Conservation (phyloP, 225 moss, liverwort and hornwort species). For the Ulota crispa region DNA sequence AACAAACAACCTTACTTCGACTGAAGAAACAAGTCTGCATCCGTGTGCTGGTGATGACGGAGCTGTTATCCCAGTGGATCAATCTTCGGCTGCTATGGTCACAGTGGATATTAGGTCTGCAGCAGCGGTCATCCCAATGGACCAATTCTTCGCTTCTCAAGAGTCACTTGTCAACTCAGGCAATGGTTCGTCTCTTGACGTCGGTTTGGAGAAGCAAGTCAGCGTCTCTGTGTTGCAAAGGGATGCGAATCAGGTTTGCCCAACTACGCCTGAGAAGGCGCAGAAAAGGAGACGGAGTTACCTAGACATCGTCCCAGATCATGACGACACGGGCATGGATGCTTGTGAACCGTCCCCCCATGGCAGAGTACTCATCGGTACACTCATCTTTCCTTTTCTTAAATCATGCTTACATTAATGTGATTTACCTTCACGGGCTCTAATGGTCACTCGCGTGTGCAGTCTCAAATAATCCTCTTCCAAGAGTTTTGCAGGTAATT, state of each 20-base stretch:
- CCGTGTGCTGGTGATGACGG: not conserved
- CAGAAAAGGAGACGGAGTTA: slow-evolving; percentile 46
- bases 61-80: not conserved
- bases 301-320: slow-evolving; percentile 10
- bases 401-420: not conserved
- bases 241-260: slow-evolving; percentile 35
- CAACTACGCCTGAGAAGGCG: slow-evolving; percentile 42
- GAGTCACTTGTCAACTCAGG: slow-evolving; percentile 20
- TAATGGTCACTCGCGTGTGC: not conserved
- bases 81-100: slow-evolving; percentile 3
- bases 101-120: slow-evolving; percentile 2
- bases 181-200: slow-evolving; percentile 17
- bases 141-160: slow-evolving; percentile 25
- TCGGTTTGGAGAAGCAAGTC: slow-evolving; percentile 17
- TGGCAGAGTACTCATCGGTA: not conserved
- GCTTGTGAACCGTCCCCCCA: not conserved
- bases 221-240: slow-evolving; percentile 5
- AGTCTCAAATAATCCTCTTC: not conserved
- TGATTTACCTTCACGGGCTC: not conserved
- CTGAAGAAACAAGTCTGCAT: not conserved
- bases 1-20: not conserved
- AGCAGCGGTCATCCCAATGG: not conserved
- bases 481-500: not conserved
- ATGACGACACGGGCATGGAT: not conserved
- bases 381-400: not conserved